Percentiles rank a stretch among this genome's conserved stretches.
phyloP scores from a whole-genome alignment of 1,139 yeast genomes.

The Ashbya aceris region DNA sequence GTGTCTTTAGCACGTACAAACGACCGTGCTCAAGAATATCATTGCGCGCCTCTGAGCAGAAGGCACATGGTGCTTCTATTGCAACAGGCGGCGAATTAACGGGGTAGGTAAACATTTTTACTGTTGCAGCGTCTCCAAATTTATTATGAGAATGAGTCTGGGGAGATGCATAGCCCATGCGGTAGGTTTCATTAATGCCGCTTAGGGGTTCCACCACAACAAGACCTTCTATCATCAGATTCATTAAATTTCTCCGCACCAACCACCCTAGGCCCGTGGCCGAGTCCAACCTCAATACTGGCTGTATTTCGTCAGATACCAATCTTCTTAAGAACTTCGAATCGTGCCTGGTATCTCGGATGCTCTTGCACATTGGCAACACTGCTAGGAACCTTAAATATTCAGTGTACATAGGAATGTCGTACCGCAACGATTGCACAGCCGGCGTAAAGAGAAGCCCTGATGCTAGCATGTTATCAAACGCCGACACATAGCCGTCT shows the following conservation, averaged over 20 bases:
- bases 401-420: conserved; percentile 35
- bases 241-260: conserved; percentile 50
- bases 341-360: conserved; percentile 34
- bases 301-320: conserved; percentile 73
- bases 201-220: conserved; percentile 82
- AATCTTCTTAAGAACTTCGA: conserved; percentile 57
- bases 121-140: conserved; percentile 16
- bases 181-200: conserved; percentile 65
- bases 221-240: conserved; percentile 66
- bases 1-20: conserved; percentile 51
- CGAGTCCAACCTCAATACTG: conserved; percentile 48
- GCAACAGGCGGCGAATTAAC: conserved; percentile 59
- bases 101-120: conserved; percentile 35
- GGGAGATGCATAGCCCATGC: conserved; percentile 20
- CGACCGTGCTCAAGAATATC: conserved; percentile 70
- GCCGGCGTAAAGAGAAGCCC: conserved; percentile 41
- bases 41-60: conserved; percentile 71
- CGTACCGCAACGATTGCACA: conserved; percentile 50
- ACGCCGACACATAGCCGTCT: conserved; percentile 9
- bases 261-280: conserved; percentile 58
- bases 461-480: conserved; percentile 7
- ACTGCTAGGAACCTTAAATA: conserved; percentile 31
- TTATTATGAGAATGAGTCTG: conserved; percentile 8
- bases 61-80: conserved; percentile 59
- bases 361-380: conserved; percentile 25